Evolutionary conservation across 805 yeast genomes (phyloP), one percentile per base, ranked within the genome.

Genomic region (Kodamaea neixiangensis): DNA sequence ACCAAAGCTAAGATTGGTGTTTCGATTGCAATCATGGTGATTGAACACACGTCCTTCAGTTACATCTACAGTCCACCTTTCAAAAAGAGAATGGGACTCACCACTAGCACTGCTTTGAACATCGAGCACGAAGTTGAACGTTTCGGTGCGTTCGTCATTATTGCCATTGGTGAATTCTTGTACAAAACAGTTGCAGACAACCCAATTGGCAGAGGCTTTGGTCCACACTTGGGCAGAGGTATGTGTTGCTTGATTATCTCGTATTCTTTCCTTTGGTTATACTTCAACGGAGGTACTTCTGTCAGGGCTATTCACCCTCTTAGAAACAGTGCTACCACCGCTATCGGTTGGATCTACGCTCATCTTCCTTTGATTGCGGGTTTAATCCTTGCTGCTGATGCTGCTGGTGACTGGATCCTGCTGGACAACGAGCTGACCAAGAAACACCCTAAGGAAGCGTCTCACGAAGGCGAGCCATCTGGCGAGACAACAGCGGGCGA

Each of bases 41-140:
- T 79, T 10, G 88, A 84, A 54, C 72, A 74, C 9, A 3, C 60
- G 0, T 53, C 58, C 13, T 79, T 68, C 56, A 40, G 60, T n/a
- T 5, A 72, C 1, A 58, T 72, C 29, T 79, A 72, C 55, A 83
- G 77, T 54, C 86, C 87, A 2, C 54, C 61, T 60, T 65, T 72
- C 50, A 81, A 81, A 58, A 70, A 60, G 31, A n/a, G 63, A 15
- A 49, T 82, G 53, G 64, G 70, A 9, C 60, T 78, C 47, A 72
- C 69, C 11, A 75, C 72, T 49, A 75, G 85, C 9, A 81, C 89
- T 0, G 88, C 88, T 1, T 61, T 83, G 53, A 82, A 82, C 59
- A 80, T 85, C 50, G 87, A 83, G 55, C 88, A 84, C 59, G 87
- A 83, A 59, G 85, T 81, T 21, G 89, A 85, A 58, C 63, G 89